Base-by-base conservation (phyloP, 805 yeast genomes). In the Starmerella floris region DNA sequence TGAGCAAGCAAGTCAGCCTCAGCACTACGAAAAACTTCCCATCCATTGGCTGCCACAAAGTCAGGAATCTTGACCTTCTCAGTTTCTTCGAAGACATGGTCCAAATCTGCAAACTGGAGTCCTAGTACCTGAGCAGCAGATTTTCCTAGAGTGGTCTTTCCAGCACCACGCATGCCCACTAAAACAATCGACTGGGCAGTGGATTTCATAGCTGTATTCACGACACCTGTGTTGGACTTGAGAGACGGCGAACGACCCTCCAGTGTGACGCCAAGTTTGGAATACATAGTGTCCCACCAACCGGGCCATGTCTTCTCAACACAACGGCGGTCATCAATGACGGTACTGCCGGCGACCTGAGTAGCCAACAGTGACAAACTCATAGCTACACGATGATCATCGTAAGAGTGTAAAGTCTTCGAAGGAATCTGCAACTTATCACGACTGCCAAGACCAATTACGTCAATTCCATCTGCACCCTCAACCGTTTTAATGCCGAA, bases 231-330 rank as follows among this genome's bases (percentile, higher is more conserved):
- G 19, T 22, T 6, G n/a, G 19, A 8, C 21, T 51, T 2, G 16
- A 19, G 28, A 3, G 40, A 28, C 26, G 31, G 46, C 19, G 82
- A 93, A 53, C 68, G 68, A 22, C 98, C 98, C 54, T 76, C 80
- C 30, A 91, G 61, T 10, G 62, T 55, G 22, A 74, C 79, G 19
- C 76, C 71, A 54, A 91, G 74, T 25, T 20, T 16, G 37, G 70
- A 63, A 58, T 77, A 85, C 49, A 91, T 67, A 28, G 77, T 72
- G 63, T 91, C 98, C 98, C 98, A 91, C 98, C 98, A 91, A 30
- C 96, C 97, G 19, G 98, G 98, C 98, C 98, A 91, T 0, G 98
- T 91, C 66, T 91, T 91, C 44, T 88, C 93, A 1, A 95, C 93
- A 59, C 96, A 84, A 22, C 80, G 74, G 63, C 96, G 76, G 57